A percentile compares a stretch with the other conserved stretches of the same genome.
Conservation (phyloP, 108 stramenopile species). For the Nannochloropsis granulata region DNA sequence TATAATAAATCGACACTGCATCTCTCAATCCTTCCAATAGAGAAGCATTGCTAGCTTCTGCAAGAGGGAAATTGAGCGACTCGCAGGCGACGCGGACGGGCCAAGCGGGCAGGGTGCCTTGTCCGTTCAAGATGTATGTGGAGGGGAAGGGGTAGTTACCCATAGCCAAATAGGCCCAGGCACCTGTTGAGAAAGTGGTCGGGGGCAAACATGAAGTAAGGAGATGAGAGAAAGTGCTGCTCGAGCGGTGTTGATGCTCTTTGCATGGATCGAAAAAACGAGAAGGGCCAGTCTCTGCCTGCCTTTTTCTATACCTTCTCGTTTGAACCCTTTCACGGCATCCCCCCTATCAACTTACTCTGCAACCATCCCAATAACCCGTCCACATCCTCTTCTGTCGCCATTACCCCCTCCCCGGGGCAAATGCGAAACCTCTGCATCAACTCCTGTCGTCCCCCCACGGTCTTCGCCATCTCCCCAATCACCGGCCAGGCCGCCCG, state of each 20-base stretch:
- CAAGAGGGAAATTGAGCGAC: not conserved
- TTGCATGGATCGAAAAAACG: not conserved
- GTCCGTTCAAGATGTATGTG: constrained; percentile 27
- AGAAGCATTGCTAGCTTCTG: not conserved
- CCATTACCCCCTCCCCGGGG: not conserved
- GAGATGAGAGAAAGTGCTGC: not conserved
- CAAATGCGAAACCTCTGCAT: not conserved
- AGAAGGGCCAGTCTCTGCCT: not conserved
- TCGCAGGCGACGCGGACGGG: constrained; percentile 18
- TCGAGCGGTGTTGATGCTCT: not conserved
- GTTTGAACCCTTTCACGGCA: not conserved
- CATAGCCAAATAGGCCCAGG: constrained; percentile 35
- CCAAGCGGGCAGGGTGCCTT: constrained; percentile 18
- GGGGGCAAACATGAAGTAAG: too few relatives aligned
- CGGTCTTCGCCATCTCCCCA: not conserved
- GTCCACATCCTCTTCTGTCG: not conserved
- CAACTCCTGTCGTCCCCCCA: not conserved
- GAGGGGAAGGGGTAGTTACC: constrained; percentile 39
- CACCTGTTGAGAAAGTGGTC: constrained; percentile 2
- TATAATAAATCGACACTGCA: constrained; percentile 14
- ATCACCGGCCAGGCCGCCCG: constrained; percentile 6
- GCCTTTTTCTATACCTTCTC: not conserved
- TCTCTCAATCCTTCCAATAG: constrained; percentile 5
- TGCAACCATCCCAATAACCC: not conserved
- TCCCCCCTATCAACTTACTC: not conserved